phyloP scores from a whole-genome alignment of 2,329 filamentous ascomycete genomes.

The Westerdykella aurantiaca region DNA sequence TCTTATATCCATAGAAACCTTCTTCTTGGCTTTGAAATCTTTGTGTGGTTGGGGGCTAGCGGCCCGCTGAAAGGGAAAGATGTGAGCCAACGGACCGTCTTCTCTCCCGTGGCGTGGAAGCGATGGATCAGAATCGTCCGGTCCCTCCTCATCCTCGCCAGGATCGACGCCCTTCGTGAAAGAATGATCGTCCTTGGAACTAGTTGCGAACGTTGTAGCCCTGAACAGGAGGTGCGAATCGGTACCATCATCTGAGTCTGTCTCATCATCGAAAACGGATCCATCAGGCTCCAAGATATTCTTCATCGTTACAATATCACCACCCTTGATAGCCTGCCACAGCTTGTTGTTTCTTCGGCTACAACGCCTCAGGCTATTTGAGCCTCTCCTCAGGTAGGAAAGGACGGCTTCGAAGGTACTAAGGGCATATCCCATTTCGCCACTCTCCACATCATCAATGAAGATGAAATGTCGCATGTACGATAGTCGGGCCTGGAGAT shows the following conservation, averaged over 20 bases:
- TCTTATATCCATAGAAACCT: constrained; percentile 81
- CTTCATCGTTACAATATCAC: constrained; percentile 68
- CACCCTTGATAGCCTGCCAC: constrained; percentile 80
- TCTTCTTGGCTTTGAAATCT: constrained; percentile 59
- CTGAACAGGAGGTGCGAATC: constrained; percentile 6
- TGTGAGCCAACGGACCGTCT: constrained; percentile 60
- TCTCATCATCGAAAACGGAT: constrained; percentile 32
- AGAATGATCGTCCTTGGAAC: constrained; percentile 16
- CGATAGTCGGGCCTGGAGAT: constrained; percentile 80
- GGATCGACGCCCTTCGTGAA: neutral
- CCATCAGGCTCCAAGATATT: constrained; percentile 70
- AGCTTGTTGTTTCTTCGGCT: constrained; percentile 79
- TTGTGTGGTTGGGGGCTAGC: constrained; percentile 43
- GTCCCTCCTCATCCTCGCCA: neutral
- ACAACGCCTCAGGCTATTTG: constrained; percentile 71
- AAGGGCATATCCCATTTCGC: constrained; percentile 90
- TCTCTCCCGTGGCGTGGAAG: constrained; percentile 13
- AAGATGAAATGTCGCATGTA: constrained; percentile 98
- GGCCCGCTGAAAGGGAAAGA: constrained; percentile 81
- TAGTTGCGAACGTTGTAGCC: constrained; percentile 24
- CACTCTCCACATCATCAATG: constrained; percentile 93
- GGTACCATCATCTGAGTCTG: constrained; percentile 24
- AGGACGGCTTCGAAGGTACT: constrained; percentile 95
- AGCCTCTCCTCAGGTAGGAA: constrained; percentile 78
- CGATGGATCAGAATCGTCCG: too few relatives aligned